Evolutionary conservation across 2,329 filamentous ascomycete species (phyloP).

Genomic region (Pseudohalonectria lignicola): DNA sequence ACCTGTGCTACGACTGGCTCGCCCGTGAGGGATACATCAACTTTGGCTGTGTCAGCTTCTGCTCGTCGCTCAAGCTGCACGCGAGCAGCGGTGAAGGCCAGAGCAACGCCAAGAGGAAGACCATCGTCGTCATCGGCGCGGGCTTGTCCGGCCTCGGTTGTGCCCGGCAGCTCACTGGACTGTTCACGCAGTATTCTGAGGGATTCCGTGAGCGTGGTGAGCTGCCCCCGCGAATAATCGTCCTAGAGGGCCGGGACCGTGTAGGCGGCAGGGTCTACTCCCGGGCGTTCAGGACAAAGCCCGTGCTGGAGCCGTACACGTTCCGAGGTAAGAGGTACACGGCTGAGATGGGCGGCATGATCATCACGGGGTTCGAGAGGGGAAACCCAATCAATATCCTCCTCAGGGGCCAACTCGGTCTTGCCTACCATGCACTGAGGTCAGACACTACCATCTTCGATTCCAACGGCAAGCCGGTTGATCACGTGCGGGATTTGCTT

Average conservation of each 20-base stretch:
- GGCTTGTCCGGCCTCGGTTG: conserved; percentile 91
- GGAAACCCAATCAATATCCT: conserved; percentile 91
- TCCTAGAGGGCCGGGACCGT: conserved; percentile 78
- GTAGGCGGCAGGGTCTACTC: conserved; percentile 93
- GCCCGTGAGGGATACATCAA: conserved; percentile 90
- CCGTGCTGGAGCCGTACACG: not conserved
- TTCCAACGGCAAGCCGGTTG: conserved; percentile 64
- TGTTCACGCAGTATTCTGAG: conserved; percentile 71
- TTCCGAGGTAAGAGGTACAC: conserved; percentile 47
- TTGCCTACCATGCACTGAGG: conserved; percentile 74
- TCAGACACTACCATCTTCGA: conserved; percentile 75
- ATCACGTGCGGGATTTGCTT: conserved; percentile 65
- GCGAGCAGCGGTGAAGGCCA: not conserved
- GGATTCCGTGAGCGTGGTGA: conserved; percentile 55
- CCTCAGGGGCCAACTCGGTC: conserved; percentile 77
- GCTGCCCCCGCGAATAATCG: conserved; percentile 59
- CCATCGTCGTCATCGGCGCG: conserved; percentile 78
- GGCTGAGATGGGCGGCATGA: conserved; percentile 96
- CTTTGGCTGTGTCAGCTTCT: conserved; percentile 79
- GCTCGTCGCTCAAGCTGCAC: conserved; percentile 31
- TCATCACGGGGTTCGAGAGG: conserved; percentile 91
- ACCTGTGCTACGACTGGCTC: conserved; percentile 86
- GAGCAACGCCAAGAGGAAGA: conserved; percentile 43
- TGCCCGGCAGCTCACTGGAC: conserved; percentile 78
- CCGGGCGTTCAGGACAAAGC: conserved; percentile 38